Base-by-base conservation (phyloP, 177 flowering plant species). In the Vitis hybrid region DNA sequence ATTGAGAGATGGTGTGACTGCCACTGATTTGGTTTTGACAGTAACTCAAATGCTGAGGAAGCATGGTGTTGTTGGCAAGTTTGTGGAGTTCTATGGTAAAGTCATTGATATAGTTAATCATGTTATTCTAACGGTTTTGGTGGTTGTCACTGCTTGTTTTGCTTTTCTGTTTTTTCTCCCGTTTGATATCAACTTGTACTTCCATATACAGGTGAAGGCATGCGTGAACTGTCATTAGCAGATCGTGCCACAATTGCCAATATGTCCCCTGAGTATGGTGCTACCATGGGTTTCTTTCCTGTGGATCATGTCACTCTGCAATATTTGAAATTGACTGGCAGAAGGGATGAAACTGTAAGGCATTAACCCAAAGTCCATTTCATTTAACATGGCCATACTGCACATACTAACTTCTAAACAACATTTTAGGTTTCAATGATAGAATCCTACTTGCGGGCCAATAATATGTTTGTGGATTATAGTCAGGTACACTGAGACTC, bases 191-290 rank as follows among this genome's bases (percentile, higher is more conserved):
- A 70, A 48, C 50, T 9, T 61, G 63, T 51, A 13, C 65, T 71
- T 12, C 14, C 66, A 26, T 49, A 15, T 78, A 64, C 76, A 90
- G 94, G 97, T 75, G 86, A 83, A 59, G 97, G 97, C 56, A 86
- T 92, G 95, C 75, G 87, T 51, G 86, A 85, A 71, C 65, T 92
- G 56, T 86, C 97, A 70, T 69, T 92, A 66, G 95, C 97, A 64
- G 97, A 90, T 64, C 80, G 97, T 69, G 97, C 95, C 60, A 92
- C 92, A 2, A 89, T 92, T 81, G 95, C 97, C 14, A 92, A 90
- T 70, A 92, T 92, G 97, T 89, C 97, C 70, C 97, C 97, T 58
- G 97, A 89, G 67, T 92, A 90, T 85, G 97, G 97, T 69, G 95
- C 97, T 72, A 92, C 95, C 69, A 92, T 92, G 97, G 95, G 95